Conservation (phyloP, 2,329 filamentous ascomycete species). For the Beauveria scarabaeidicola region DNA sequence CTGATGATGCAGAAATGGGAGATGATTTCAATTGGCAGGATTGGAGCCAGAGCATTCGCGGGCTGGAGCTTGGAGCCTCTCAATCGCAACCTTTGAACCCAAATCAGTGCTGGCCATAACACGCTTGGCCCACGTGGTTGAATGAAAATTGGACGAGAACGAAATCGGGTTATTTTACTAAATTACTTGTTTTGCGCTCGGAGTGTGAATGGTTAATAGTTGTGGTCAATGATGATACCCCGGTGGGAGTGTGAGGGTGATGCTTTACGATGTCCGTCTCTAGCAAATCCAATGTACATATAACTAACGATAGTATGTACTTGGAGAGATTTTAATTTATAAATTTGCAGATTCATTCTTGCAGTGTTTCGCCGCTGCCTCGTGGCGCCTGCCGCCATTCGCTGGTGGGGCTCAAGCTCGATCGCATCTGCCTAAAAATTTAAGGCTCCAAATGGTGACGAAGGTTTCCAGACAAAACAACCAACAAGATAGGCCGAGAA, state of each 20-base stretch:
- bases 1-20: slow-evolving; percentile 32
- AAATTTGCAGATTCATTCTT: too few relatives aligned
- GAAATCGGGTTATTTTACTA: too few relatives aligned
- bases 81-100: slow-evolving; percentile 12
- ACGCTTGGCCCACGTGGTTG: neutral
- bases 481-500: neutral
- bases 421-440: slow-evolving; percentile 7
- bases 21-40: slow-evolving; percentile 41
- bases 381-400: neutral
- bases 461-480: neutral
- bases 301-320: neutral
- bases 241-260: neutral
- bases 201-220: neutral
- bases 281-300: neutral
- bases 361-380: too few relatives aligned
- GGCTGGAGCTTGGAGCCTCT: slow-evolving; percentile 26
- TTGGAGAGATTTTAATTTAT: too few relatives aligned
- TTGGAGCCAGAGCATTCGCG: slow-evolving; percentile 36
- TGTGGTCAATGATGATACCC: neutral
- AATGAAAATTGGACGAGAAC: neutral
- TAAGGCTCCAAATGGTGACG: neutral
- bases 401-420: slow-evolving; percentile 4
- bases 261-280: neutral
- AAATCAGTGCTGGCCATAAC: slow-evolving; percentile 2
- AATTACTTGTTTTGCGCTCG: neutral